These are phyloP conservation scores for Fusarium pilosicola DNA, from an alignment of 2,329 filamentous ascomycete genomes.

Conservation along the genomic window DNA sequence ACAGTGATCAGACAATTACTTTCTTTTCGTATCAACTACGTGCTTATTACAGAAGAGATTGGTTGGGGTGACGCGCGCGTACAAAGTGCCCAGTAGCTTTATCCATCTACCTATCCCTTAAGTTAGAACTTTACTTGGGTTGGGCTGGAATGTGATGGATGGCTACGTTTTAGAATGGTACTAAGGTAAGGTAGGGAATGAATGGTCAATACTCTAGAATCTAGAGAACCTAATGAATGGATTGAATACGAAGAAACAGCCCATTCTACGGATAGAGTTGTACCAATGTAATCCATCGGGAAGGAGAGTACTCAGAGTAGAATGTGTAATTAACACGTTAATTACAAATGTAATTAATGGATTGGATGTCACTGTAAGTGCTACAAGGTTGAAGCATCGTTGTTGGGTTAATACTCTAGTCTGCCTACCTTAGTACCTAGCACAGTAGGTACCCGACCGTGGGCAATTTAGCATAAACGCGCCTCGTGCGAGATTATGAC, in stretches of 20 bases:
- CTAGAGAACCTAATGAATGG: neutral
- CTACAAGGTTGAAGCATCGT: conserved; percentile 8
- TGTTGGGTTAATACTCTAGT: conserved; percentile 17
- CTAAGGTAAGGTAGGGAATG: neutral
- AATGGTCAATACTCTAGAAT: neutral
- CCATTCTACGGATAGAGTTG: neutral
- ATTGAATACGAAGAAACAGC: neutral
- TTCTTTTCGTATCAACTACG: neutral
- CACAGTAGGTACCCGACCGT: neutral
- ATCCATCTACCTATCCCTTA: neutral
- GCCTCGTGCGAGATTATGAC: conserved; percentile 32
- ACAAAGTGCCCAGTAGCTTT: neutral
- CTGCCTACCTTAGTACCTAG: no score
- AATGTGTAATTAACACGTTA: neutral
- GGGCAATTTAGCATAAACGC: conserved; percentile 23
- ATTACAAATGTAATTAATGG: conserved; percentile 2
- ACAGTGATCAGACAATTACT: neutral
- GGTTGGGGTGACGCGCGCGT: conserved; percentile 16
- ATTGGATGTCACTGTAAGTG: neutral
- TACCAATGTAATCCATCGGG: neutral
- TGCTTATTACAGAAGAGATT: neutral
- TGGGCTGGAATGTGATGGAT: conserved; percentile 8
- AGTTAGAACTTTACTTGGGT: neutral
- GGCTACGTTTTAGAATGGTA: neutral
- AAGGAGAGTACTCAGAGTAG: neutral